Percentiles rank a stretch among this genome's conserved stretches.
These are phyloP conservation scores for Hanseniaspora singularis DNA, from an alignment of 805 yeast species.

Conservation along the genomic window DNA sequence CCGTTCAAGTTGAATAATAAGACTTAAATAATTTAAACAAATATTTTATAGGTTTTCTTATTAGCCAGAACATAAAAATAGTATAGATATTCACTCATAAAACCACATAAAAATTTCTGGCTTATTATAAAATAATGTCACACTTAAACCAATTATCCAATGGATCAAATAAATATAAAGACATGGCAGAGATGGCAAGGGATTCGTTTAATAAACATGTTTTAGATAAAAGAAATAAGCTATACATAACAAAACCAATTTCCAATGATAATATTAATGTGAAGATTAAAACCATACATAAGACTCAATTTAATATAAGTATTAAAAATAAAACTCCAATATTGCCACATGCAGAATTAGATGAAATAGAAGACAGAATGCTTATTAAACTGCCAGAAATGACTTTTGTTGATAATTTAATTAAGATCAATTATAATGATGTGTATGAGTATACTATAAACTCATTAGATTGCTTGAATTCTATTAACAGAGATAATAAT, in stretches of 20 bases:
- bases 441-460: constrained; percentile 38
- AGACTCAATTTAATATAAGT: neutral
- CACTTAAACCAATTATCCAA: neutral
- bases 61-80: too few species aligned
- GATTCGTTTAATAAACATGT: constrained; percentile 10
- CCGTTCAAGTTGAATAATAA: too few species aligned
- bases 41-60: too few species aligned
- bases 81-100: too few species aligned
- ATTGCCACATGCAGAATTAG: constrained; percentile 43
- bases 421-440: constrained; percentile 37
- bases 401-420: constrained; percentile 81
- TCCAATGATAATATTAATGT: neutral
- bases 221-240: neutral
- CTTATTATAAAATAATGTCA: too few species aligned
- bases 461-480: constrained; percentile 55
- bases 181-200: constrained; percentile 14
- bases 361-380: constrained; percentile 43
- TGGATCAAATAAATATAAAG: constrained; percentile 3
- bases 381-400: constrained; percentile 88
- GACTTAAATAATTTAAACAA: too few species aligned
- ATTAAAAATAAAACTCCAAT: constrained; percentile 5
- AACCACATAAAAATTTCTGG: too few species aligned
- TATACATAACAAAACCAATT: neutral
- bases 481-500: constrained; percentile 39
- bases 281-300: neutral